Conservation (phyloP, 129 eudicot genomes). For the Helianthus annuus region HanXRQr2.0-SUNRISE NC_035440.2:708387-708886, state of each 20-base stretch:
- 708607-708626: constrained; percentile 88
- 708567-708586: constrained; percentile 65
- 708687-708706: constrained; percentile 76
- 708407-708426: constrained; percentile 68
- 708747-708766: too few relatives aligned
- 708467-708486: too few relatives aligned
- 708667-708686: constrained; percentile 88
- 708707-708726: constrained; percentile 89
- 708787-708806: too few relatives aligned
- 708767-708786: too few relatives aligned
- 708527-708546: background rate
- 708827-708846: too few relatives aligned
- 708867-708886: too few relatives aligned
- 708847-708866: too few relatives aligned
- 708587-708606: constrained; percentile 86
- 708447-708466: too few relatives aligned
- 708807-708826: too few relatives aligned
- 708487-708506: background rate
- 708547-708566: background rate
- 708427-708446: constrained; percentile 48
- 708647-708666: constrained; percentile 88
- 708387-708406: constrained; percentile 88
- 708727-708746: constrained; percentile 80
- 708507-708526: background rate
- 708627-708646: constrained; percentile 68